Conservation (phyloP, 805 yeast species). For the Wickerhamomyces silvicola region DNA sequence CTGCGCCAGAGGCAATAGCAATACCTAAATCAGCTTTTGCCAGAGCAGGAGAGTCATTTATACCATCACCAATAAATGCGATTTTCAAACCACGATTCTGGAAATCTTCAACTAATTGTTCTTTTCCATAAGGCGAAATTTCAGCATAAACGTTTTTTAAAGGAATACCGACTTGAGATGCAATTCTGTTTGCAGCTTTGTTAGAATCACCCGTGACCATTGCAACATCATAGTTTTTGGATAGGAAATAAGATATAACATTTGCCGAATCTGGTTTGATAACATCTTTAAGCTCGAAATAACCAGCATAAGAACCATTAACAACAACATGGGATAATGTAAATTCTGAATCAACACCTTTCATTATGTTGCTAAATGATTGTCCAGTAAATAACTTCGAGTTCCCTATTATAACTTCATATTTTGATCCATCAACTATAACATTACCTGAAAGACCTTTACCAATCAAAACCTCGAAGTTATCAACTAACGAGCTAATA, state of each 20-base stretch:
- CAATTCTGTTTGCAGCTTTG: slow-evolving; percentile 58
- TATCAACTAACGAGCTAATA: slow-evolving; percentile 8
- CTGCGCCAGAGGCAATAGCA: slow-evolving; percentile 89
- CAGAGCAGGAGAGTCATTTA: slow-evolving; percentile 95
- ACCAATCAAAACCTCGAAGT: slow-evolving; percentile 30
- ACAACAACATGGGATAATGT: slow-evolving; percentile 55
- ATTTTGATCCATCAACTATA: slow-evolving; percentile 14
- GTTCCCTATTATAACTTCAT: slow-evolving; percentile 50
- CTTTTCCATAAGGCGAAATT: slow-evolving; percentile 72
- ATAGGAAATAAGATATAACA: slow-evolving; percentile 49
- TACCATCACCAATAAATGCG: slow-evolving; percentile 96
- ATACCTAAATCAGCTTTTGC: slow-evolving; percentile 86
- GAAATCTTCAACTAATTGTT: slow-evolving; percentile 53
- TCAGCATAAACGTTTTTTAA: slow-evolving; percentile 62
- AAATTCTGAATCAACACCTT: slow-evolving; percentile 24
- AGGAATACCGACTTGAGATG: slow-evolving; percentile 61
- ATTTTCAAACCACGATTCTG: slow-evolving; percentile 44
- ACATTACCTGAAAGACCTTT: slow-evolving; percentile 29
- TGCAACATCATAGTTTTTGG: slow-evolving; percentile 56
- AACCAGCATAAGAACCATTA: slow-evolving; percentile 55
- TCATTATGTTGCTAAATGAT: slow-evolving; percentile 8
- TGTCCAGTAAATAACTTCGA: slow-evolving; percentile 13
- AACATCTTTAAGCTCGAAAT: slow-evolving; percentile 59
- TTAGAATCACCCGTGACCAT: slow-evolving; percentile 87
- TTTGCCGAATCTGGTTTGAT: slow-evolving; percentile 58